These are phyloP conservation scores for Botrytis medusae DNA, from an alignment of 2,329 filamentous ascomycete species.

Conservation along the genomic window DNA sequence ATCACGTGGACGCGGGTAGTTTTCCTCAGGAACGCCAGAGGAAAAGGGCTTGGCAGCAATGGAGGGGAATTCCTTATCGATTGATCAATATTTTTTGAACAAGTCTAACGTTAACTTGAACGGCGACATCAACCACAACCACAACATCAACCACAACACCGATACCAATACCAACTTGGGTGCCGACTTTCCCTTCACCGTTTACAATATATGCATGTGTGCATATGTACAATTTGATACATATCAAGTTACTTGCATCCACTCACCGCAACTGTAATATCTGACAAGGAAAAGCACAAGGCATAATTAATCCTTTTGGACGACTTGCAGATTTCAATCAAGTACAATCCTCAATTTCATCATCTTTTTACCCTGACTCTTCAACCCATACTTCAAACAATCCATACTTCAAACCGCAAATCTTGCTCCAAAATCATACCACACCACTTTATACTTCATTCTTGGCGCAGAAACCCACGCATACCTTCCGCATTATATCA, in stretches of 20 bases:
- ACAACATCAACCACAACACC: not conserved
- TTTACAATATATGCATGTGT: conserved; percentile 6
- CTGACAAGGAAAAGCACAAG: not conserved
- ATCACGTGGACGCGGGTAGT: conserved; percentile 8
- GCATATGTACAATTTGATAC: not conserved
- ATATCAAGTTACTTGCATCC: conserved; percentile 18
- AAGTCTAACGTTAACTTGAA: not conserved
- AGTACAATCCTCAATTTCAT: not conserved
- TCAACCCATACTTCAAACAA: not conserved
- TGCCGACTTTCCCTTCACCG: not conserved
- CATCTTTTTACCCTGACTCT: not conserved
- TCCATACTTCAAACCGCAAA: not conserved
- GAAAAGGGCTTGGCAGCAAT: not conserved
- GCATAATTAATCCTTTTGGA: conserved; percentile 7
- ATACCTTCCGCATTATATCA: not conserved
- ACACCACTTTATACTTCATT: not conserved
- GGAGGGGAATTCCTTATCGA: not conserved
- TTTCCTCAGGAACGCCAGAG: conserved; percentile 3
- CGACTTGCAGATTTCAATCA: conserved; percentile 14
- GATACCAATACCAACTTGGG: not conserved
- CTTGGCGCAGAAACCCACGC: not conserved
- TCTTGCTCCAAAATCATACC: not conserved
- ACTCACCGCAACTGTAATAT: not conserved
- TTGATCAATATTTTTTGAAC: not conserved
- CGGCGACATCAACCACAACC: not conserved